Evolutionary conservation across 352 stramenopile species (phyloP), one percentile per base, ranked within the genome.

Genomic region (Phytophthora idaei): DNA sequence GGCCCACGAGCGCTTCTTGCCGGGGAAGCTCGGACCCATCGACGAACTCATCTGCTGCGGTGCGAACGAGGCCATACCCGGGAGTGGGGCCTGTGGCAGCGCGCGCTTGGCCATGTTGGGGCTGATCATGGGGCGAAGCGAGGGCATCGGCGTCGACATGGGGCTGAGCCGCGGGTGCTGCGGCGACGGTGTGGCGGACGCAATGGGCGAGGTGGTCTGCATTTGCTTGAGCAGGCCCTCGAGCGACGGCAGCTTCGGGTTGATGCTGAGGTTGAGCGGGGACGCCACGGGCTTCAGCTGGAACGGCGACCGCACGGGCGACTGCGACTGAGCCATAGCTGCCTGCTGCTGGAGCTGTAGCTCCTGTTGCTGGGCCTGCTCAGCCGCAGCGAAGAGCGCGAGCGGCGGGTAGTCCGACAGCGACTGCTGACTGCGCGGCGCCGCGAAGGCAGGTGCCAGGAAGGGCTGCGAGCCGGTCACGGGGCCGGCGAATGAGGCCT

Each of bases 141-240:
- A 81, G 9, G 77, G 78, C 72, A 87, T 85, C 7, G 58, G 57
- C 4, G 47, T 39, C 21, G 73, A 61, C 27, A 75, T 51, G 6
- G 75, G 75, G 50, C 75, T 83, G 17, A 76, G 60, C 0, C 56
- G 70, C 39, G 21, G 54, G 7, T 75, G 64, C 28, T 59, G 57
- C 54, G 61, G 45, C 36, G 48, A 65, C 41, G 61, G n/a, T 4
- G 46, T 8, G 11, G 44, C 45, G 3, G 65, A 65, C 45, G 57
- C 52, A 8, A 45, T 53, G 57, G 67, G 52, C 45, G 73, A 75
- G 2, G 49, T 57, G 47, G 60, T 74, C 69, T 91, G 83, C 69
- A 91, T 87, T 56, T 86, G 78, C 71, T 85, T 89, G 21, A 91
- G 78, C 39, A 91, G 62, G 0, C 83, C 80, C 37, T 83, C 73